phyloP scores from a whole-genome alignment of 768 basidiomycete genomes.

The Crucibulum laeve region DNA sequence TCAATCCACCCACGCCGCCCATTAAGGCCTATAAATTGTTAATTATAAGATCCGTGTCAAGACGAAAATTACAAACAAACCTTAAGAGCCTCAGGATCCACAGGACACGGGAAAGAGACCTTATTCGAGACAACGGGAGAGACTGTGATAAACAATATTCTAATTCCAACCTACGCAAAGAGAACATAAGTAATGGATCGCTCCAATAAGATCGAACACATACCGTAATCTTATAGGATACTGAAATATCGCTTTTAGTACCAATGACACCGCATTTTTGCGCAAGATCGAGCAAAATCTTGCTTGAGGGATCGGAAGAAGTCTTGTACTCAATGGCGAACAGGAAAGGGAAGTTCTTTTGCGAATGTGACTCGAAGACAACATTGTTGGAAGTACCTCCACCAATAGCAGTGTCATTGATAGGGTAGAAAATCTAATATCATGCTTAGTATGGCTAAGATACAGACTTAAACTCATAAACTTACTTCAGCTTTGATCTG shows the following conservation, averaged over 20 bases:
- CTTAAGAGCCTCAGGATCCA: slow-evolving; percentile 28
- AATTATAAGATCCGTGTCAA: neutral
- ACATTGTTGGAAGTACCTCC: slow-evolving; percentile 47
- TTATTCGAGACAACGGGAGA: slow-evolving; percentile 61
- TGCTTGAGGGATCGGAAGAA: slow-evolving; percentile 42
- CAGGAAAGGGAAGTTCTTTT: slow-evolving; percentile 73
- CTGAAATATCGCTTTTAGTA: slow-evolving; percentile 42
- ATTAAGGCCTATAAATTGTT: neutral
- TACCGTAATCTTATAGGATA: slow-evolving; percentile 68
- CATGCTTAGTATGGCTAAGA: neutral
- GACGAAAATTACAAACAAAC: slow-evolving; percentile 13
- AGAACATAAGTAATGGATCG: slow-evolving; percentile 2
- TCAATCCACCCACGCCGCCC: neutral
- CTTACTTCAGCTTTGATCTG: slow-evolving; percentile 59
- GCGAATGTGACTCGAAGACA: slow-evolving; percentile 44
- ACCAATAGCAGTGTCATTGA: slow-evolving; percentile 66
- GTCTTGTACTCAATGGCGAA: slow-evolving; percentile 63
- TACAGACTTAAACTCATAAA: neutral
- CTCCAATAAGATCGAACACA: slow-evolving; percentile 13
- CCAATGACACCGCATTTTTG: slow-evolving; percentile 56
- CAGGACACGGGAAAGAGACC: slow-evolving; percentile 62
- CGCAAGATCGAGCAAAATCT: slow-evolving; percentile 59
- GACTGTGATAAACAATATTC: slow-evolving; percentile 60
- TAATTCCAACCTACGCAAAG: slow-evolving; percentile 54
- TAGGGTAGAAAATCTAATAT: slow-evolving; percentile 67